A percentile compares a stretch with the other conserved stretches of the same genome.
These are phyloP conservation scores for Hysterium pulicare DNA, from an alignment of 2,329 filamentous ascomycete genomes.

Conservation along the genomic window DNA sequence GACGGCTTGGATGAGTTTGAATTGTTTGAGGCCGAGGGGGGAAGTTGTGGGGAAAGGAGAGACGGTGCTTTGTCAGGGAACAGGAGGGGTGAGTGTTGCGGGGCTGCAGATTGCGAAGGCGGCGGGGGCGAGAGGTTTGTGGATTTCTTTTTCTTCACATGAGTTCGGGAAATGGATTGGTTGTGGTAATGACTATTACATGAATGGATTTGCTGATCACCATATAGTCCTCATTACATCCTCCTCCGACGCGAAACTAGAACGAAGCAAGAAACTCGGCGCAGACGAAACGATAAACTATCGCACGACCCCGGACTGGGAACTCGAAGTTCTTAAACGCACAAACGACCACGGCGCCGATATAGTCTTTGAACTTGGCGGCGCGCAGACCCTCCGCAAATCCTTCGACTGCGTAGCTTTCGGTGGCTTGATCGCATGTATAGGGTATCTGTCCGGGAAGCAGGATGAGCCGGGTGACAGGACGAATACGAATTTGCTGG, in stretches of 20 bases:
- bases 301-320: constrained; percentile 56
- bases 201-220: too few relatives aligned
- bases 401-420: constrained; percentile 43
- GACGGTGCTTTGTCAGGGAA: constrained; percentile 42
- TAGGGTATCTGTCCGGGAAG: constrained; percentile 50
- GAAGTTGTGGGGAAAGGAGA: constrained; percentile 44
- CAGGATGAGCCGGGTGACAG: constrained; percentile 54
- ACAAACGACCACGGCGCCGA: constrained; percentile 43
- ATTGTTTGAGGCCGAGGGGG: constrained; percentile 56
- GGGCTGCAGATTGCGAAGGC: constrained; percentile 42
- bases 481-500: constrained; percentile 59
- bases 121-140: constrained; percentile 37
- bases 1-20: constrained; percentile 65
- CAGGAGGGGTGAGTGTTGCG: constrained; percentile 43
- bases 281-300: constrained; percentile 62
- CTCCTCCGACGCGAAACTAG: constrained; percentile 53
- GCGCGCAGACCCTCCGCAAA: constrained; percentile 48
- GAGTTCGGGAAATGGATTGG: not conserved
- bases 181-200: too few relatives aligned
- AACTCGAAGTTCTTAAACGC: constrained; percentile 52
- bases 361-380: constrained; percentile 52
- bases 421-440: constrained; percentile 40
- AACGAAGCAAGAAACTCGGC: constrained; percentile 53
- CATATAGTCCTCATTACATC: constrained; percentile 55
- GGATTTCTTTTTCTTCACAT: not conserved